Evolutionary conservation across 768 basidiomycete species (phyloP).

Genomic region (Crucibulum laeve): DNA sequence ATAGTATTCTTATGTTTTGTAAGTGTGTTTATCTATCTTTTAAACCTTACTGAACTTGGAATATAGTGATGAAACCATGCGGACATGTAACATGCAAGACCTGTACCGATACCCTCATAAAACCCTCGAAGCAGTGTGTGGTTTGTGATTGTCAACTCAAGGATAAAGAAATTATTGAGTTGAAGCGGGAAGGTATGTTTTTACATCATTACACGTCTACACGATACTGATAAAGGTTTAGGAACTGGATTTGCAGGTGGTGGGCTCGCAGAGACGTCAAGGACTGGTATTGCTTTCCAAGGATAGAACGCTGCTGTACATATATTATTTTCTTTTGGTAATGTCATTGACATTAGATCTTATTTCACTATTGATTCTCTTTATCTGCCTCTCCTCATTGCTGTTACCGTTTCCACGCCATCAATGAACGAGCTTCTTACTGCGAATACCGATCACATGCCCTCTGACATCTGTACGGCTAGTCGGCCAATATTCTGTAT

Average conservation of each 20-base stretch:
- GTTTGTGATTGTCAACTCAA: conserved; percentile 71
- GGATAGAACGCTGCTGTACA: conserved; percentile 36
- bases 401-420: too few relatives aligned
- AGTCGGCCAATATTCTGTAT: too few relatives aligned
- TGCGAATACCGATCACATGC: too few relatives aligned
- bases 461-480: too few relatives aligned
- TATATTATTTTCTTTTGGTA: too few relatives aligned
- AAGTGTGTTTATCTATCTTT: conserved; percentile 20
- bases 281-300: conserved; percentile 80
- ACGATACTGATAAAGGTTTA: conserved; percentile 18
- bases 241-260: conserved; percentile 94
- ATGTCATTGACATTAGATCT: not conserved
- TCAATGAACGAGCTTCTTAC: too few relatives aligned
- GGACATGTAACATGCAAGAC: conserved; percentile 90
- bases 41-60: not conserved
- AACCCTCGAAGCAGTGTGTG: conserved; percentile 75
- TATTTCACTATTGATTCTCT: not conserved
- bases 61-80: conserved; percentile 76
- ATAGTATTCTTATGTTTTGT: conserved; percentile 70
- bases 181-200: conserved; percentile 81
- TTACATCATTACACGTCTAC: not conserved
- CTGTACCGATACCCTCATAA: conserved; percentile 85
- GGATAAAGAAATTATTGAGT: conserved; percentile 73
- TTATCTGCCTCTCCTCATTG: not conserved
- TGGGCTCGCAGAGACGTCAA: conserved; percentile 87